Evolutionary conservation across 768 basidiomycete genomes (phyloP).

Genomic region (Termitomyces bulborhizus): DNA sequence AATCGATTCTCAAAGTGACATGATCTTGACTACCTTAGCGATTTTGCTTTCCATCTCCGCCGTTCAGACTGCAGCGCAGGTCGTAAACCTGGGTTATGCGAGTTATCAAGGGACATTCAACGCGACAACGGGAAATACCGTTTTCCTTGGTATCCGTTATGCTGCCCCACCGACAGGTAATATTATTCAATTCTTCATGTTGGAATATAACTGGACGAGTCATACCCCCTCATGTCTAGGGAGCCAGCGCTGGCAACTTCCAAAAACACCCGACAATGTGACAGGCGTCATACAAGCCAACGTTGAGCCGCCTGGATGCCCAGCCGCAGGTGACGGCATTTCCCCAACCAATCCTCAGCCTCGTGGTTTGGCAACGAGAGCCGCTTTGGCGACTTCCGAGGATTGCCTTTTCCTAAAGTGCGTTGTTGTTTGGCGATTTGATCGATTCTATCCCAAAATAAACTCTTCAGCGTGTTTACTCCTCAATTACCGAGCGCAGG

Average conservation of each 20-base stretch:
- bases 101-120: slow-evolving; percentile 35
- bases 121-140: slow-evolving; percentile 23
- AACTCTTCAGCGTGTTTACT: slow-evolving; percentile 24
- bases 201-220: neutral
- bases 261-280: slow-evolving; percentile 20
- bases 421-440: neutral
- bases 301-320: slow-evolving; percentile 24
- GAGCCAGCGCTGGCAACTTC: slow-evolving; percentile 27
- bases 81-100: slow-evolving; percentile 40
- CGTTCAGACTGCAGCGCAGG: slow-evolving; percentile 6
- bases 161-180: slow-evolving; percentile 43
- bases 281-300: slow-evolving; percentile 26
- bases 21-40: neutral
- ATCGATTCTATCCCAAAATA: too few species aligned
- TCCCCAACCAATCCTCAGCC: slow-evolving; percentile 26
- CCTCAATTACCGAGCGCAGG: slow-evolving; percentile 23
- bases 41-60: neutral
- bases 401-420: slow-evolving; percentile 39
- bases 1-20: neutral
- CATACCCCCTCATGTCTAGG: slow-evolving; percentile 13
- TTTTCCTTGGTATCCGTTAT: slow-evolving; percentile 40
- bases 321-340: slow-evolving; percentile 21
- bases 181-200: neutral
- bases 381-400: slow-evolving; percentile 18
- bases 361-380: neutral